Evolutionary conservation across 352 stramenopile genomes (phyloP).

Genomic region (Globisporangium polare): DNA sequence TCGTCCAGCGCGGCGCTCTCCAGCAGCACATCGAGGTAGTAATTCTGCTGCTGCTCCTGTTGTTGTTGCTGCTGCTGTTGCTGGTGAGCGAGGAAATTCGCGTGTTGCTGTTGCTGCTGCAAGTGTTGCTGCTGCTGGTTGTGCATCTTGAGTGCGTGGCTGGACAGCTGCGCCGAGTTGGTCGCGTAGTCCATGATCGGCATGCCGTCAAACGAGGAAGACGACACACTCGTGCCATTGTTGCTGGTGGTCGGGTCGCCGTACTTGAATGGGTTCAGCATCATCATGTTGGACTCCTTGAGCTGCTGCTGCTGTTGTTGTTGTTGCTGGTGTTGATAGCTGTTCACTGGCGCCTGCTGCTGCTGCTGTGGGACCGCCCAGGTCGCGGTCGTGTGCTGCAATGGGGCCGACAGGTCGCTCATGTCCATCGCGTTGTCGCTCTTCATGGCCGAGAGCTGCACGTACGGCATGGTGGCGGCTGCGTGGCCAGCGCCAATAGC

Average conservation of each 20-base stretch:
- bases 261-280: constrained; percentile 33
- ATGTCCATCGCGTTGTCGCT: constrained; percentile 18
- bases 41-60: constrained; percentile 24
- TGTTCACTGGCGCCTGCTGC: constrained; percentile 3
- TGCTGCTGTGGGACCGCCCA: constrained; percentile 1
- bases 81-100: background rate
- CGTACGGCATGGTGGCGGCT: background rate
- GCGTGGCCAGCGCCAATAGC: constrained; percentile 5
- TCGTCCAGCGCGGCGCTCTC: constrained; percentile 56
- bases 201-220: constrained; percentile 15
- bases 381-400: constrained; percentile 5
- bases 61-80: constrained; percentile 12
- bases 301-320: constrained; percentile 2
- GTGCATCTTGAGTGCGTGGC: constrained; percentile 17
- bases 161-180: constrained; percentile 14
- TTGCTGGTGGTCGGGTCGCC: constrained; percentile 13
- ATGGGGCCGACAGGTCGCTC: constrained; percentile 14
- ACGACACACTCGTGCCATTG: background rate
- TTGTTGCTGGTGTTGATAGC: constrained; percentile 1
- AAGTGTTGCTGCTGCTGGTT: constrained; percentile 18
- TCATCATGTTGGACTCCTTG: constrained; percentile 21
- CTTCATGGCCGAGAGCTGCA: constrained; percentile 11
- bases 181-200: constrained; percentile 25
- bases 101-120: constrained; percentile 16
- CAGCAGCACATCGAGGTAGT: constrained; percentile 60